Conservation (phyloP, 2,329 filamentous ascomycete species). For the Graphilbum fragrans region DNA sequence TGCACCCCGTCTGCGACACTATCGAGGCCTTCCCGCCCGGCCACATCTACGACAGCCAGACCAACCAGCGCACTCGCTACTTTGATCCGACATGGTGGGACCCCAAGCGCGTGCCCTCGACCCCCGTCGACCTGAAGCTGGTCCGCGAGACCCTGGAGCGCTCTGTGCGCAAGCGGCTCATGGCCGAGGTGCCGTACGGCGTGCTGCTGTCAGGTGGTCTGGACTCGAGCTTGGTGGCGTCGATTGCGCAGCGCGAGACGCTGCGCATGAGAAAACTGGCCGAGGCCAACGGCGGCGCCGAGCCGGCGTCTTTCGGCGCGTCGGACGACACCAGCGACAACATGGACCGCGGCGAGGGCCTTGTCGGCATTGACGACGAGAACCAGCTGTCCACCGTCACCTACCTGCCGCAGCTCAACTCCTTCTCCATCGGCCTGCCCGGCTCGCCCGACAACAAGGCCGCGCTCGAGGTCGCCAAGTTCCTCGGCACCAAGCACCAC, state of each 20-base stretch:
- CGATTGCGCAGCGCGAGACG: conserved; percentile 91
- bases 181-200: conserved; percentile 97
- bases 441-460: conserved; percentile 87
- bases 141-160: conserved; percentile 77
- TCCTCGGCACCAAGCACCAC: conserved; percentile 95
- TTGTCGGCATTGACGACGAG: conserved; percentile 90
- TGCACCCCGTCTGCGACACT: conserved; percentile 89
- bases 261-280: conserved; percentile 59
- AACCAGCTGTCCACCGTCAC: conserved; percentile 83
- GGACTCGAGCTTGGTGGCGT: conserved; percentile 88
- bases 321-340: conserved; percentile 30
- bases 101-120: conserved; percentile 61
- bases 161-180: conserved; percentile 88
- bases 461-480: conserved; percentile 85
- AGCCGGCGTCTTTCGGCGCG: conserved; percentile 31
- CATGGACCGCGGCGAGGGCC: conserved; percentile 51
- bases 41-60: conserved; percentile 91
- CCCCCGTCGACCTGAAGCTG: conserved; percentile 70
- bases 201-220: conserved; percentile 90
- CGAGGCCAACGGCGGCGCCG: conserved; percentile 31
- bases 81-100: conserved; percentile 93
- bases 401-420: conserved; percentile 90
- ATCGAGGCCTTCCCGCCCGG: conserved; percentile 90
- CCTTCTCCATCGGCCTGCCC: conserved; percentile 94
- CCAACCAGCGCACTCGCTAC: conserved; percentile 73